Evolutionary conservation across 345 rosid species (phyloP).

Genomic region (Draba incana): DNA sequence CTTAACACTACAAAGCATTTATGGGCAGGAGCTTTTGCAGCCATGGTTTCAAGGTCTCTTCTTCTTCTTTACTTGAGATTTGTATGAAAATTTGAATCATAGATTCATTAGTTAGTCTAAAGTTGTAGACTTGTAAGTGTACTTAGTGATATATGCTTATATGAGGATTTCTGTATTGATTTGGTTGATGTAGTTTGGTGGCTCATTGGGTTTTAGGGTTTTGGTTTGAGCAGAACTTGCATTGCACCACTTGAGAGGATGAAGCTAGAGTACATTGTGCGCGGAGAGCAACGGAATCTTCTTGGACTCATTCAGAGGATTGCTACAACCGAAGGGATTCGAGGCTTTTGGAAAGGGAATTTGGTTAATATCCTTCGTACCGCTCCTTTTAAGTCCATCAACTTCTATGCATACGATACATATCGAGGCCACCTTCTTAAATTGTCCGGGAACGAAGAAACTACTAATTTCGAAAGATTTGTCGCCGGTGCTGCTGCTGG

Average conservation of each 20-base stretch:
- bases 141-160: conserved; percentile 3
- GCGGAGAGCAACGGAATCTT: conserved; percentile 64
- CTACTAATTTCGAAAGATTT: conserved; percentile 71
- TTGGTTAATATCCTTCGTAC: conserved; percentile 70
- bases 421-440: conserved; percentile 68
- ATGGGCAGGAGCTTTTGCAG: conserved; percentile 86
- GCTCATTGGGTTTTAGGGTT: conserved; percentile 41
- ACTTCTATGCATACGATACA: conserved; percentile 74
- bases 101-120: conserved; percentile 6
- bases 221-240: conserved; percentile 60
- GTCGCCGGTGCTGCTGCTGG: conserved; percentile 84
- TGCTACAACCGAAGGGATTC: conserved; percentile 62
- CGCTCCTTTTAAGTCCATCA: conserved; percentile 79
- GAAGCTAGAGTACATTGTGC: conserved; percentile 77
- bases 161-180: conserved; percentile 11
- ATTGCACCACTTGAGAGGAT: conserved; percentile 80
- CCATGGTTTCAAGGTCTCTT: conserved; percentile 76
- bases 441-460: conserved; percentile 60
- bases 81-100: background rate
- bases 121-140: conserved; percentile 26
- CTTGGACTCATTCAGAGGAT: conserved; percentile 56
- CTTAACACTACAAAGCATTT: conserved; percentile 60
- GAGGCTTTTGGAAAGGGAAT: conserved; percentile 83
- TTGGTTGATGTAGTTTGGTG: conserved; percentile 32
- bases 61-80: conserved; percentile 12